Percentiles rank a stretch among this genome's conserved stretches.
These are phyloP conservation scores for Nitzschia sp. DNA, from an alignment of 108 stramenopile species.

Conservation along the genomic window DNA sequence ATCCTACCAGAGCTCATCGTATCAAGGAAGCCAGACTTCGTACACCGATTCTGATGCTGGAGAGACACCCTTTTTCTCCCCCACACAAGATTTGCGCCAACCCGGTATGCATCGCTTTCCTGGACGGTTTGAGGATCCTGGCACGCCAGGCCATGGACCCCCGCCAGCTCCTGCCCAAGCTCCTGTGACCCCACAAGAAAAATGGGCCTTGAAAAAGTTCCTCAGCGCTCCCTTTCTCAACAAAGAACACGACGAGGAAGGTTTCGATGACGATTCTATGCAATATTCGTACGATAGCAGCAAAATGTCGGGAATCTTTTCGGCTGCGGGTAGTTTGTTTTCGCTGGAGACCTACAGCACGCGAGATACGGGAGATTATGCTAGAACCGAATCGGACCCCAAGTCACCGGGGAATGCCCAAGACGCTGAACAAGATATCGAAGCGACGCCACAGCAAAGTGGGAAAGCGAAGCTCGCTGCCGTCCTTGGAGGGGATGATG, in stretches of 20 bases:
- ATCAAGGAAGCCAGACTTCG: conserved; percentile 14
- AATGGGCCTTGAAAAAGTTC: conserved; percentile 23
- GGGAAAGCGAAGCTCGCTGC: background rate
- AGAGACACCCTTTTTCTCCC: conserved; percentile 23
- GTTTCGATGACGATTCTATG: conserved; percentile 22
- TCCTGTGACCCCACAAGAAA: conserved; percentile 21
- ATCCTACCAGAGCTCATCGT: conserved; percentile 9
- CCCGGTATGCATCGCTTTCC: conserved; percentile 12
- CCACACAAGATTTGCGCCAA: conserved; percentile 18
- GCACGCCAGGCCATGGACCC: background rate
- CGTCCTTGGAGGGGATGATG: background rate
- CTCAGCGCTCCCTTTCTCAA: conserved; percentile 20
- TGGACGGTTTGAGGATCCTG: background rate
- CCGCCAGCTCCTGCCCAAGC: conserved; percentile 3
- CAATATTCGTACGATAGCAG: conserved; percentile 18
- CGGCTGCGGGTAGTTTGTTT: conserved; percentile 19
- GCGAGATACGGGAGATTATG: background rate
- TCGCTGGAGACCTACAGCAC: conserved; percentile 17
- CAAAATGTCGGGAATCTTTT: conserved; percentile 22
- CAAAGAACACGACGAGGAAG: conserved; percentile 6
- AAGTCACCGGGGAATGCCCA: background rate
- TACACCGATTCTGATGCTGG: conserved; percentile 5
- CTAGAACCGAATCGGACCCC: background rate
- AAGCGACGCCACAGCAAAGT: conserved; percentile 19
- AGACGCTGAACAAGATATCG: conserved; percentile 1